Evolutionary conservation across 768 basidiomycete species (phyloP).

Genomic region (Russula abietina): DNA sequence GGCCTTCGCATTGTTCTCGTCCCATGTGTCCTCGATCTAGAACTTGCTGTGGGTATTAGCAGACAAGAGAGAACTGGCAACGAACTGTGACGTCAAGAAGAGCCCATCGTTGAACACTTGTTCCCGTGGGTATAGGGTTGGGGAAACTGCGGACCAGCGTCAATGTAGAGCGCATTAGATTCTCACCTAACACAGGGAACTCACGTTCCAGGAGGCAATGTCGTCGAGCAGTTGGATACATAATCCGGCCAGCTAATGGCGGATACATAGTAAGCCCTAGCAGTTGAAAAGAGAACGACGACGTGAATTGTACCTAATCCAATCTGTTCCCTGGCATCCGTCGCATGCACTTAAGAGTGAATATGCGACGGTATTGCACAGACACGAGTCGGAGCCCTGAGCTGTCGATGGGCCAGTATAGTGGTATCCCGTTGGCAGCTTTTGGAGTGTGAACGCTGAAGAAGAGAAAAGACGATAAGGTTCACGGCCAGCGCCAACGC

Average conservation of each 20-base stretch:
- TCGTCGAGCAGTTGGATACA: not conserved
- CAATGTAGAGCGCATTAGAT: not conserved
- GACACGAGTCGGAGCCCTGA: not conserved
- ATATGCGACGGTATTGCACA: not conserved
- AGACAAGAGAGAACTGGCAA: not conserved
- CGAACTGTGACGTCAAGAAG: not conserved
- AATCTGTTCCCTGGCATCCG: not conserved
- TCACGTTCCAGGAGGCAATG: not conserved
- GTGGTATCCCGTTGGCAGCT: not conserved
- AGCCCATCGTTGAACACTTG: not conserved
- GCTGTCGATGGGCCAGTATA: not conserved
- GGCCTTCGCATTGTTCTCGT: not conserved
- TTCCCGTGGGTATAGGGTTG: not conserved
- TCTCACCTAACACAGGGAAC: not conserved
- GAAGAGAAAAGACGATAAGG: not conserved
- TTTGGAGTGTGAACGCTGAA: not conserved
- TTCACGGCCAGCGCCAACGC: too few relatives aligned
- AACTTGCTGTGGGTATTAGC: not conserved
- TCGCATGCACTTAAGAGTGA: slow-evolving; percentile 6
- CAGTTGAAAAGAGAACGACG: not conserved
- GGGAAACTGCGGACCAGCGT: not conserved
- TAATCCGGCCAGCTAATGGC: not conserved
- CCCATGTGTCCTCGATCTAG: not conserved
- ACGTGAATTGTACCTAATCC: not conserved
- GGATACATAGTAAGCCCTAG: not conserved